Conservation (phyloP, 2,329 filamentous ascomycete species). For the Dryadomyces quercivorus region DNA sequence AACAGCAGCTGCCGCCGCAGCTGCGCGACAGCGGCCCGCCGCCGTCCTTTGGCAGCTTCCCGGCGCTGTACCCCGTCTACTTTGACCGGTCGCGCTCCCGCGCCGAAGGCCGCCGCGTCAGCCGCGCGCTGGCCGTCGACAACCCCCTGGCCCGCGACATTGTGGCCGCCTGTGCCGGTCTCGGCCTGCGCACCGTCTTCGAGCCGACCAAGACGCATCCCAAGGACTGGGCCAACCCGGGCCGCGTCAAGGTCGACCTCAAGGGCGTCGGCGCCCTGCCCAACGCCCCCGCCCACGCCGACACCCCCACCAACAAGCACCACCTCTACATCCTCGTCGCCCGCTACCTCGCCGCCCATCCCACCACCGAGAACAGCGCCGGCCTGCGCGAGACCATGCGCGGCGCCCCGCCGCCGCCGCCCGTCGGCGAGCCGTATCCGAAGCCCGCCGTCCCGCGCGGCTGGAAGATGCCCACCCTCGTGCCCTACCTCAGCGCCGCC, state of each 20-base stretch:
- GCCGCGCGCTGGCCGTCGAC: conserved; percentile 55
- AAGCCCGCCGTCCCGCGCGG: conserved; percentile 67
- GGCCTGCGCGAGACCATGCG: conserved; percentile 62
- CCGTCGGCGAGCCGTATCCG: conserved; percentile 55
- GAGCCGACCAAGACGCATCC: conserved; percentile 90
- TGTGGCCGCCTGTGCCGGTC: conserved; percentile 65
- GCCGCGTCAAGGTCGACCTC: conserved; percentile 69
- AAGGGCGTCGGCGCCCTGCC: conserved; percentile 4
- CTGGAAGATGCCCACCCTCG: conserved; percentile 76
- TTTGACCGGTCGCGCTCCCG: conserved; percentile 70
- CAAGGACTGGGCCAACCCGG: conserved; percentile 96
- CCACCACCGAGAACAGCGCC: conserved; percentile 56
- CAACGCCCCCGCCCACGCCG: conserved; percentile 21
- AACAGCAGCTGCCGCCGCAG: conserved; percentile 20
- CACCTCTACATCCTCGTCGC: conserved; percentile 77
- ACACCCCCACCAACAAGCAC: conserved; percentile 63
- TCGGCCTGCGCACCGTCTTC: conserved; percentile 64
- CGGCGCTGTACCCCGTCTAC: conserved; percentile 91
- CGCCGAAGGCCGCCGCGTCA: conserved; percentile 70
- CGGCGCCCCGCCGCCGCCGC: conserved; percentile 55
- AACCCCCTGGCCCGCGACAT: conserved; percentile 87
- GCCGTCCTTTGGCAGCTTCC: conserved; percentile 58
- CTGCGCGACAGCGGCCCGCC: conserved; percentile 24
- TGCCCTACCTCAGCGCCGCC: conserved; percentile 81
- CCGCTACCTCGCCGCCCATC: conserved; percentile 62